Percentiles rank a stretch among this genome's conserved stretches.
These are phyloP conservation scores for Psophocarpus tetragonolobus DNA, from an alignment of 306 rosid genomes.

Conservation along the genomic window DNA sequence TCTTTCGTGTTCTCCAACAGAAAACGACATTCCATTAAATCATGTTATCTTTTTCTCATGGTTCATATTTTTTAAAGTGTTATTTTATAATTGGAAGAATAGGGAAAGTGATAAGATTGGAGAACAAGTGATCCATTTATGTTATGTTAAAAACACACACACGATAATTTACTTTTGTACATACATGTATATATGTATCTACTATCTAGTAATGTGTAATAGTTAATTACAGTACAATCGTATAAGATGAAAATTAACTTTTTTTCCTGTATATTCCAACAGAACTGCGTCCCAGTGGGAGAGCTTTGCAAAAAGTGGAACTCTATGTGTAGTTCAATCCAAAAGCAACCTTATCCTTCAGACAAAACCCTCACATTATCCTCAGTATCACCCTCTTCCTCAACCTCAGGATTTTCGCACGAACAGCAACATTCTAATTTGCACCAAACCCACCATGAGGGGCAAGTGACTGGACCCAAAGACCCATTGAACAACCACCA, in stretches of 20 bases:
- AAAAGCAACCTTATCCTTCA: conserved; percentile 53
- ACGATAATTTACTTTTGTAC: not conserved
- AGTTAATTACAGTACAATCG: not conserved
- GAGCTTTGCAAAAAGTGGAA: conserved; percentile 82
- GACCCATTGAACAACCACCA: conserved; percentile 35
- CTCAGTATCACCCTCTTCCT: conserved; percentile 67
- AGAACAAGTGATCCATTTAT: not conserved
- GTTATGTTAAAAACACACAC: not conserved
- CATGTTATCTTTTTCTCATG: not conserved
- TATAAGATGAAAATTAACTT: conserved; percentile 43
- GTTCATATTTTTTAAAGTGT: not conserved
- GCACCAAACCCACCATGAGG: conserved; percentile 26
- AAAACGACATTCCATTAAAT: not conserved
- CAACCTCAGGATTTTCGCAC: conserved; percentile 67
- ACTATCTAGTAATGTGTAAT: not conserved
- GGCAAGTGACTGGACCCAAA: conserved; percentile 42
- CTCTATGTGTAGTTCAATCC: conserved; percentile 62
- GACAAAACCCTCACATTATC: conserved; percentile 66
- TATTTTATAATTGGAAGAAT: not conserved
- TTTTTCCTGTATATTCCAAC: conserved; percentile 38
- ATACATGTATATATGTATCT: too few species aligned
- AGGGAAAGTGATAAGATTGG: not conserved
- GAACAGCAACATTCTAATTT: conserved; percentile 51
- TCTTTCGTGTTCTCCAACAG: not conserved
- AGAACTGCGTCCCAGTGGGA: conserved; percentile 65